A percentile compares a stretch with the other conserved stretches of the same genome.
Conservation (phyloP, 208 protist species). For the Acanthamoeba quina region DNA sequence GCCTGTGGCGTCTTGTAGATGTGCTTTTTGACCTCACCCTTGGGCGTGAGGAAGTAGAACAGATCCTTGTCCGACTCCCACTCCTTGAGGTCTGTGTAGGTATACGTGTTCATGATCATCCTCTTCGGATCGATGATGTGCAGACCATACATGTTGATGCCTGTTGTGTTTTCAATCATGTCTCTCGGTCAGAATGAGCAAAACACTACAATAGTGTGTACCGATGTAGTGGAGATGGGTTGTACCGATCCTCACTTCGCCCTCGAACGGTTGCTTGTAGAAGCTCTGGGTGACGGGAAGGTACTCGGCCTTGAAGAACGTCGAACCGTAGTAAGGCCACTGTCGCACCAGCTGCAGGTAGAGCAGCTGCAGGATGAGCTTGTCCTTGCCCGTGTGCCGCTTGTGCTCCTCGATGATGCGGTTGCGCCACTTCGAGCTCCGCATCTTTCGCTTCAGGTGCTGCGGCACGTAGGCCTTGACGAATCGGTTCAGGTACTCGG, state of each 20-base stretch:
- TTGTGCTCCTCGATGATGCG: conserved; percentile 57
- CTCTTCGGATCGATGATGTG: conserved; percentile 68
- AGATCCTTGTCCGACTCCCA: conserved; percentile 69
- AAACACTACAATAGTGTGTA: neutral
- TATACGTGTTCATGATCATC: conserved; percentile 75
- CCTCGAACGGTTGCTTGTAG: conserved; percentile 69
- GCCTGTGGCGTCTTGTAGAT: conserved; percentile 67
- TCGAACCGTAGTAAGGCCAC: conserved; percentile 73
- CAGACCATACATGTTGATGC: conserved; percentile 70
- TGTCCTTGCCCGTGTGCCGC: conserved; percentile 63
- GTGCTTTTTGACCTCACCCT: conserved; percentile 70
- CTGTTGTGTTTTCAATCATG: neutral
- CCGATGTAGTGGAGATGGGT: neutral
- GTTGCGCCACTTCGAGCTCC: neutral
- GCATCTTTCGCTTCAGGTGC: conserved; percentile 61
- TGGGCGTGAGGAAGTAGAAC: conserved; percentile 67
- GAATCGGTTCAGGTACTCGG: conserved; percentile 41
- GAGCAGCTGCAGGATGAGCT: conserved; percentile 69
- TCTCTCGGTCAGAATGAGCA: neutral
- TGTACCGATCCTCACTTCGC: conserved; percentile 66
- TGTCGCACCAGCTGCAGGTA: conserved; percentile 72
- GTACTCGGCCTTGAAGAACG: conserved; percentile 74
- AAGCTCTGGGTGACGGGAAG: conserved; percentile 42
- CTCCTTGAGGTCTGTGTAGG: conserved; percentile 70
- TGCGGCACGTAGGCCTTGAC: conserved; percentile 62